phyloP scores from a whole-genome alignment of 495 filamentous ascomycete species.

The Tuber umbilicatum region DNA sequence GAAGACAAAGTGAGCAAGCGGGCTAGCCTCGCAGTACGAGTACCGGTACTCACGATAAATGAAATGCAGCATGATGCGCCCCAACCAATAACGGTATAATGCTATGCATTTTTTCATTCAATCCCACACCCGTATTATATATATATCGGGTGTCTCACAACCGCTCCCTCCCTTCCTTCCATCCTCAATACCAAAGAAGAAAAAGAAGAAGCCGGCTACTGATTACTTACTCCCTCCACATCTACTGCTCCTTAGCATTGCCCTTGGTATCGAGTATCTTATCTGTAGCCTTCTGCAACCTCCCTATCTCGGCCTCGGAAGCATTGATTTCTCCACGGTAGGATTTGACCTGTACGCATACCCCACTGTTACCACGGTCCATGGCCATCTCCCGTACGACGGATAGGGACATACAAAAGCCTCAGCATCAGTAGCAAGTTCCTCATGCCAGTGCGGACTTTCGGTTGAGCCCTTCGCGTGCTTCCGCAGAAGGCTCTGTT shows the following conservation, averaged over 20 bases:
- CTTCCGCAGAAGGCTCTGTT: slow-evolving; percentile 32
- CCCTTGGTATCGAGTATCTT: slow-evolving; percentile 28
- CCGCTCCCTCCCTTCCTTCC: not conserved
- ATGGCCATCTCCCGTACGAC: not conserved
- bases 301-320: slow-evolving; percentile 46
- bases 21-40: too few relatives aligned
- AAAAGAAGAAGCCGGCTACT: slow-evolving; percentile 7
- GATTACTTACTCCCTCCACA: not conserved
- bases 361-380: not conserved
- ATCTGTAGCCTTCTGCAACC: slow-evolving; percentile 52
- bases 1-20: too few relatives aligned
- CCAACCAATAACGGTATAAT: not conserved
- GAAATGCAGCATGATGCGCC: too few relatives aligned
- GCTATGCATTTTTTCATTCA: not conserved
- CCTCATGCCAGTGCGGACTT: slow-evolving; percentile 39
- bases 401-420: slow-evolving; percentile 31
- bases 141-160: not conserved
- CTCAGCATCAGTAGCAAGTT: slow-evolving; percentile 39
- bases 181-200: not conserved
- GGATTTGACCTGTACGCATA: slow-evolving; percentile 53
- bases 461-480: slow-evolving; percentile 34
- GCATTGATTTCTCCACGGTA: slow-evolving; percentile 53
- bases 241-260: slow-evolving; percentile 8
- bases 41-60: too few relatives aligned
- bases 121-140: not conserved